Percentiles rank a stretch among this genome's conserved stretches.
Conservation (phyloP, 768 basidiomycete genomes). For the Tephrocybe rancida region DNA sequence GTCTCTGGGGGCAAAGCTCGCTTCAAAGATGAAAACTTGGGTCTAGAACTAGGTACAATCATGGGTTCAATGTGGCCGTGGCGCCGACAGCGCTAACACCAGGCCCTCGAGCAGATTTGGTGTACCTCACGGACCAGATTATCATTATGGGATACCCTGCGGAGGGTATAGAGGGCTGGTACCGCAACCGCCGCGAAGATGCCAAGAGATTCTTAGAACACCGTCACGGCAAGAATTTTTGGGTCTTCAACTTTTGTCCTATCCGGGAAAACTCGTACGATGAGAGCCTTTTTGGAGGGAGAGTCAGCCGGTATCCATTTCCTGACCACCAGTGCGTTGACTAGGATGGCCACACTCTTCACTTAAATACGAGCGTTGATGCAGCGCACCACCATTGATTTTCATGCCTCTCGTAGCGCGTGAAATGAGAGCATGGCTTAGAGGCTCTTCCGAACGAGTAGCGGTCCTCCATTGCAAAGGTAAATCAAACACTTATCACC, state of each 20-base stretch:
- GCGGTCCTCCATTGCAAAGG: constrained; percentile 91
- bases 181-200: constrained; percentile 79
- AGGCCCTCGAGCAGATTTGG: constrained; percentile 42
- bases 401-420: constrained; percentile 72
- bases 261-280: constrained; percentile 80
- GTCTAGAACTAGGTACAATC: constrained; percentile 65
- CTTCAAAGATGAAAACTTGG: constrained; percentile 66
- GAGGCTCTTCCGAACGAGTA: constrained; percentile 63
- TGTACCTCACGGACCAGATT: constrained; percentile 72
- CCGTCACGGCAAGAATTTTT: constrained; percentile 75
- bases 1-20: constrained; percentile 86
- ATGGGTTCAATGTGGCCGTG: not conserved
- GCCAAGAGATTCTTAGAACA: constrained; percentile 74
- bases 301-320: constrained; percentile 85
- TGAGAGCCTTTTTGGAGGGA: constrained; percentile 63
- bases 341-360: not conserved
- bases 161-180: constrained; percentile 73
- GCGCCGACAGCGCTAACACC: not conserved
- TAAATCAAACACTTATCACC: constrained; percentile 18
- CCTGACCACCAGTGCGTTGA: constrained; percentile 84
- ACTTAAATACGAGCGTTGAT: not conserved
- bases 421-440: constrained; percentile 77
- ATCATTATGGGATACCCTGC: constrained; percentile 89
- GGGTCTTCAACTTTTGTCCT: constrained; percentile 92
- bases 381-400: constrained; percentile 61